Evolutionary conservation across 73 alveolate species (phyloP), one percentile per base, ranked within the genome.

Genomic region (Halteria grandinella): DNA sequence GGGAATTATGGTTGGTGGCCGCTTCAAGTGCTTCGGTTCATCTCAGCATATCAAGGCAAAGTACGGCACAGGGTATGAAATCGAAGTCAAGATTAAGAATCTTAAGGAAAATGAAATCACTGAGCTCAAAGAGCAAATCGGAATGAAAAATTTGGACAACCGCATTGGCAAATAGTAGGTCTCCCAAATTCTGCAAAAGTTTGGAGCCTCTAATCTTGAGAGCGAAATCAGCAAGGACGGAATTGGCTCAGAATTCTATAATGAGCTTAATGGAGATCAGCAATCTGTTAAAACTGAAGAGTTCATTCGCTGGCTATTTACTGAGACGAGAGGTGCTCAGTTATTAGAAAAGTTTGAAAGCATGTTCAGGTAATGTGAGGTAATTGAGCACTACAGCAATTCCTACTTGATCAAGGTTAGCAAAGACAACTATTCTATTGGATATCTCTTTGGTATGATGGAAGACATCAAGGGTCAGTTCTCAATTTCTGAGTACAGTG

Each of bases 61-160:
- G 91, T 94, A 69, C 64, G 98, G 98, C 29, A 77, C 87, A 23
- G 98, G 98, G 20, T 93, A 89, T 79, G 96, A 89, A 82, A 72
- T 87, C 27, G 93, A 89, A 57, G 75, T 89, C 25, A 79, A 86
- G 69, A 77, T 90, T 25, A 82, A 70, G 25, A 78, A 72, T 31
- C 74, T 85, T 4, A 37, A 41, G 36, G 69, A 79, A 20, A 76
- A 75, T 15, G 84, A 78, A 17, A 52, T 60, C 25, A 39, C n/a
- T 6, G 28, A 70, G 51, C 45, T 70, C 17, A 45, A 48, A 18
- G 51, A 20, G 14, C 53, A 64, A 2, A 44, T 21, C 34, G 44
- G 33, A 8, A 4, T 64, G 0, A 64, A 64, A 23, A 64, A 44
- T 7, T 5, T 11, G 5, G n/a, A 36, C 18, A 15, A 28, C 15